Evolutionary conservation across 768 basidiomycete species (phyloP), one percentile per base, ranked within the genome.

Genomic region (Xerocomus spinulosus): DNA sequence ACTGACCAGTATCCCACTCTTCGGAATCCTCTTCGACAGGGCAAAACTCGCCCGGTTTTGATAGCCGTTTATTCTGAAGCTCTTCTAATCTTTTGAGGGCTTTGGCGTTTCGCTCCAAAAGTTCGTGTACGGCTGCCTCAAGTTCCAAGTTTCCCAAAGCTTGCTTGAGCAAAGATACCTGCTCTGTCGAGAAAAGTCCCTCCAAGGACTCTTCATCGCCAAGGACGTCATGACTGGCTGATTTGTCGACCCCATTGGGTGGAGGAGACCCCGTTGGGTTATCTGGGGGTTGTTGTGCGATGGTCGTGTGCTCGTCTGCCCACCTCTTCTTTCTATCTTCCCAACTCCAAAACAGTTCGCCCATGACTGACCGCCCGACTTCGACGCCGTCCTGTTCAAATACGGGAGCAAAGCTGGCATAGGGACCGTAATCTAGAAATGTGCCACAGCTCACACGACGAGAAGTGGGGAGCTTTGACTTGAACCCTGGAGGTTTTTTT

Each of bases 1-100:
- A 65, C 83, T 54, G 59, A 90, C 89, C 90, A 51, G 78, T 79
- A 54, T 87, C 82, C 85, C 85, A 89, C 63, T 92, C 89, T 64
- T 90, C 88, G 10, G 85, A 85, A 28, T 75, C 84, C 59, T 81
- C 77, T 60, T 81, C 76, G 3, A 81, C 80, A 44, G 71, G 72
- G 28, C 63, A 62, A 9, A 71, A 76, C 32, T 71, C 73, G 13
- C 72, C 73, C 20, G 73, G 73, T 10, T 67, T 65, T 14, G 71
- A 71, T 25, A 86, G 60, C 10, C 89, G 78, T 45, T 66, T 60
- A 17, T 67, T 69, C 58, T 92, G 89, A 40, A 92, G 70, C 54
- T 80, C 77, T 54, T 81, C 81, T 13, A 92, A 70, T 44, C 82
- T 71, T 44, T 69, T 61, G 39, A 92, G 68, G 3, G 89, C 88